These are phyloP conservation scores for Mycena capillaripes DNA, from an alignment of 768 basidiomycete genomes.

Conservation along the genomic window DNA sequence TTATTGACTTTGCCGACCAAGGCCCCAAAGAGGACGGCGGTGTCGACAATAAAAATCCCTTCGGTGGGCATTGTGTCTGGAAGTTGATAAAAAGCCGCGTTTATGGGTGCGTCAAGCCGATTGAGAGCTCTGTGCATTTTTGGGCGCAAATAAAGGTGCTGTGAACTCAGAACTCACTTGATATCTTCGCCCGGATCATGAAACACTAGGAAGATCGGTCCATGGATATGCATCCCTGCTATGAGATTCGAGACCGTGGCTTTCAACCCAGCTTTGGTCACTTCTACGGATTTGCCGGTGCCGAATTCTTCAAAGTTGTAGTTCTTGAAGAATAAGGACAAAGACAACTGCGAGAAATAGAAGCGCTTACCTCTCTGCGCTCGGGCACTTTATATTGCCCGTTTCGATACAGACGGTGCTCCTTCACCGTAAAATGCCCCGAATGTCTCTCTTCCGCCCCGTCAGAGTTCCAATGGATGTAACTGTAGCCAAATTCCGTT, in stretches of 20 bases:
- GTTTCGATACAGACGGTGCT: conserved; percentile 70
- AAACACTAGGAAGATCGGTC: conserved; percentile 84
- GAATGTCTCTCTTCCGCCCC: conserved; percentile 61
- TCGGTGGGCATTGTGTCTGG: conserved; percentile 56
- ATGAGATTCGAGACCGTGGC: conserved; percentile 65
- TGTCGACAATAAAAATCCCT: conserved; percentile 65
- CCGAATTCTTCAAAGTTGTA: conserved; percentile 52
- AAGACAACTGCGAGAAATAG: conserved; percentile 31
- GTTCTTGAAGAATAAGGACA: conserved; percentile 54
- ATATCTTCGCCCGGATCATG: conserved; percentile 85
- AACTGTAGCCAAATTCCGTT: conserved; percentile 87
- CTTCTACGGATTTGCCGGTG: conserved; percentile 72
- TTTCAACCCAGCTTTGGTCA: conserved; percentile 68
- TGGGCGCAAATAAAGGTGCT: background rate
- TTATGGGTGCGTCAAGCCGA: too few relatives aligned
- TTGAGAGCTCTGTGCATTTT: too few relatives aligned
- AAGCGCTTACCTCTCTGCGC: conserved; percentile 63
- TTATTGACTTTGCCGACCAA: conserved; percentile 56
- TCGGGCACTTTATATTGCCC: conserved; percentile 70
- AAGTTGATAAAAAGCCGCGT: conserved; percentile 52
- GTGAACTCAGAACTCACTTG: conserved; percentile 59
- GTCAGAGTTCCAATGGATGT: conserved; percentile 68
- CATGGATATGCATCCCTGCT: conserved; percentile 51
- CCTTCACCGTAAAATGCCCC: conserved; percentile 76
- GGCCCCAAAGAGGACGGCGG: conserved; percentile 66